Conservation (phyloP, 176 grass and related monocot species). For the Ensete ventricosum region DNA sequence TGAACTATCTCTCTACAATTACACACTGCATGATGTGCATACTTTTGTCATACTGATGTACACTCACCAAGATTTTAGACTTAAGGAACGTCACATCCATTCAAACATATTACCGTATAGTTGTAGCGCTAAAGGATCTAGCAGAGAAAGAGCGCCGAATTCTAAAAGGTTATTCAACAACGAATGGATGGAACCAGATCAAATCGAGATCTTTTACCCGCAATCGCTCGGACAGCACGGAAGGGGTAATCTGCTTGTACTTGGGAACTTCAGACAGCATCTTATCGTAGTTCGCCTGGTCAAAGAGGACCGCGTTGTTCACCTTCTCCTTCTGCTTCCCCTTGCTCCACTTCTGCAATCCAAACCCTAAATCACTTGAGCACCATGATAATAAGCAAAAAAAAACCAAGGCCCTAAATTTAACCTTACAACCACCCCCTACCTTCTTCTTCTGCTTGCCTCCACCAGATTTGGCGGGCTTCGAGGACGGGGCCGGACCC, state of each 20-base stretch:
- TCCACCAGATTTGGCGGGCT: constrained; percentile 25
- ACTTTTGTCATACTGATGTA: no score
- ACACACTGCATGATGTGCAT: no score
- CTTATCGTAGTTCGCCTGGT: constrained; percentile 28
- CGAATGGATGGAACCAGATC: background rate
- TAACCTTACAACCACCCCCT: background rate
- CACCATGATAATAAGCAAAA: background rate
- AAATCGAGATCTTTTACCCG: constrained; percentile 17
- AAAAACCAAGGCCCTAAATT: background rate
- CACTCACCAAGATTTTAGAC: no score
- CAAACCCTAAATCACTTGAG: background rate
- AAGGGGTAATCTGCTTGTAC: constrained; percentile 30
- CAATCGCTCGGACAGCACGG: constrained; percentile 21
- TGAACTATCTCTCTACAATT: no score
- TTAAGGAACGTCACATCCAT: no score
- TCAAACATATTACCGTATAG: no score
- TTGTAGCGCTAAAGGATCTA: no score
- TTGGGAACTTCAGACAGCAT: constrained; percentile 25
- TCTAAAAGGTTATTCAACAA: no score
- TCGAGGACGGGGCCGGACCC: constrained; percentile 23
- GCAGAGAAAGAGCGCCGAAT: background rate
- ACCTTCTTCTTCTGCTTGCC: constrained; percentile 36
- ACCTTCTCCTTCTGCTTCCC: constrained; percentile 35
- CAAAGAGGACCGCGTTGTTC: constrained; percentile 27
- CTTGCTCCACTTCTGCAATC: constrained; percentile 29